Conservation (phyloP, 805 yeast genomes). For the Candida germanica region DNA sequence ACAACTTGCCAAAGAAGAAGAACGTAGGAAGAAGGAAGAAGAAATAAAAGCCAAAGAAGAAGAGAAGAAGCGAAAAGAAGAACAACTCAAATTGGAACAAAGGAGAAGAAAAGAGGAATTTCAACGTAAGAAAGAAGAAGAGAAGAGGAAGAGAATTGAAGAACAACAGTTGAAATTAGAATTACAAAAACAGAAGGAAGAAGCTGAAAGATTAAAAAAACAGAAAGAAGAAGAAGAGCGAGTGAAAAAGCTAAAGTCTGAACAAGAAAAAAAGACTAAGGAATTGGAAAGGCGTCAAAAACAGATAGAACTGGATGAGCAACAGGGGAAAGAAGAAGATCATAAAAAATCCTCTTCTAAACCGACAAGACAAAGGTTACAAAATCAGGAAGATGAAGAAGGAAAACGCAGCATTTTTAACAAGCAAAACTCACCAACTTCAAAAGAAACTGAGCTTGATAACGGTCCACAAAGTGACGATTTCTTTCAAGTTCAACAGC, state of each 20-base stretch:
- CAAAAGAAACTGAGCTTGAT: not conserved
- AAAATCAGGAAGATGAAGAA: not conserved
- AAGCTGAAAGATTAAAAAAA: slow-evolving; percentile 14
- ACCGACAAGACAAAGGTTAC: not conserved
- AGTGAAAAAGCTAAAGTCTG: slow-evolving; percentile 8
- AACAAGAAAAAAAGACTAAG: slow-evolving; percentile 7
- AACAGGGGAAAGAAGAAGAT: not conserved
- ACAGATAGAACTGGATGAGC: slow-evolving; percentile 1
- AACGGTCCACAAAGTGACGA: not conserved
- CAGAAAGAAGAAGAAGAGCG: not conserved
- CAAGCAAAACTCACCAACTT: not conserved
- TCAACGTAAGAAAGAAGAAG: slow-evolving; percentile 43
- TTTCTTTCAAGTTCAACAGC: not conserved
- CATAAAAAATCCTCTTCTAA: not conserved
- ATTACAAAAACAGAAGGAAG: slow-evolving; percentile 27
- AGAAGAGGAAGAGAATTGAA: slow-evolving; percentile 44
- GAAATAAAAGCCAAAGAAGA: slow-evolving; percentile 41
- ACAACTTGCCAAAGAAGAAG: slow-evolving; percentile 64
- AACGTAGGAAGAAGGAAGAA: slow-evolving; percentile 51
- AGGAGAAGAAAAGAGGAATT: slow-evolving; percentile 37
- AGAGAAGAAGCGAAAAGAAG: slow-evolving; percentile 28
- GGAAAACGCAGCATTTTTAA: too few relatives aligned
- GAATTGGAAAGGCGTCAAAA: slow-evolving; percentile 2
- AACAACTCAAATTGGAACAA: slow-evolving; percentile 36
- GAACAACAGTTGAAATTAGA: slow-evolving; percentile 30